Percentiles rank a stretch among this genome's conserved stretches.
Evolutionary conservation across 768 basidiomycete species (phyloP).

Genomic region (Steccherinum ochraceum): DNA sequence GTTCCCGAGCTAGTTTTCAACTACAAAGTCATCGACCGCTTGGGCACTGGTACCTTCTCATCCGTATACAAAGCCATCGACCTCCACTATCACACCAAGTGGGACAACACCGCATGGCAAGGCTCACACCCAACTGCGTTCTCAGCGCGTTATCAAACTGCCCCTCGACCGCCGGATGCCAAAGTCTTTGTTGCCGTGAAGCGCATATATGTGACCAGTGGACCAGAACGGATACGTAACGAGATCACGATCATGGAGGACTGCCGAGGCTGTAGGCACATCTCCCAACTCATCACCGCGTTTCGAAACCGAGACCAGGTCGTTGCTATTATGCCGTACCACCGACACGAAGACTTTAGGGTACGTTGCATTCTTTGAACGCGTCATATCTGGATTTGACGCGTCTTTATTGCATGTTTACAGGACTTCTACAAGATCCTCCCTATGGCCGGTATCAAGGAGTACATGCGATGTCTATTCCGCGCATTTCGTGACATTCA

Average conservation of each 20-base stretch:
- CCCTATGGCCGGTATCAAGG: slow-evolving; percentile 69
- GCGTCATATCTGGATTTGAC: neutral
- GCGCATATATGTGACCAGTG: slow-evolving; percentile 95
- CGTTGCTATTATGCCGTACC: slow-evolving; percentile 90
- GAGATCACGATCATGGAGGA: slow-evolving; percentile 89
- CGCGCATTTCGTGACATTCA: slow-evolving; percentile 88
- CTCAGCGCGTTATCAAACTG: slow-evolving; percentile 60
- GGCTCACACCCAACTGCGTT: slow-evolving; percentile 55
- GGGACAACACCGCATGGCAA: slow-evolving; percentile 72
- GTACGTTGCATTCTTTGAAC: slow-evolving; percentile 39
- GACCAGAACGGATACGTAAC: slow-evolving; percentile 86
- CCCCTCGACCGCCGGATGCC: slow-evolving; percentile 30
- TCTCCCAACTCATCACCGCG: slow-evolving; percentile 91
- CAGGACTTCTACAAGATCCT: slow-evolving; percentile 77
- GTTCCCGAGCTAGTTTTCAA: slow-evolving; percentile 61
- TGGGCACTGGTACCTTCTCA: slow-evolving; percentile 97
- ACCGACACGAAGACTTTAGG: slow-evolving; percentile 87
- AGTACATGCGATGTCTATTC: slow-evolving; percentile 88
- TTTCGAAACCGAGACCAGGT: slow-evolving; percentile 90
- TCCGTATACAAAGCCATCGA: slow-evolving; percentile 99
- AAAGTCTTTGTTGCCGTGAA: slow-evolving; percentile 90
- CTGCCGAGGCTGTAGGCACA: slow-evolving; percentile 77
- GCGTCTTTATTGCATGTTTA: neutral
- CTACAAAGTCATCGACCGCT: slow-evolving; percentile 81
- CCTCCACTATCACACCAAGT: slow-evolving; percentile 62